These are phyloP conservation scores for Colletotrichum tropicicola DNA, from an alignment of 2,329 filamentous ascomycete genomes.

Conservation along the genomic window DNA sequence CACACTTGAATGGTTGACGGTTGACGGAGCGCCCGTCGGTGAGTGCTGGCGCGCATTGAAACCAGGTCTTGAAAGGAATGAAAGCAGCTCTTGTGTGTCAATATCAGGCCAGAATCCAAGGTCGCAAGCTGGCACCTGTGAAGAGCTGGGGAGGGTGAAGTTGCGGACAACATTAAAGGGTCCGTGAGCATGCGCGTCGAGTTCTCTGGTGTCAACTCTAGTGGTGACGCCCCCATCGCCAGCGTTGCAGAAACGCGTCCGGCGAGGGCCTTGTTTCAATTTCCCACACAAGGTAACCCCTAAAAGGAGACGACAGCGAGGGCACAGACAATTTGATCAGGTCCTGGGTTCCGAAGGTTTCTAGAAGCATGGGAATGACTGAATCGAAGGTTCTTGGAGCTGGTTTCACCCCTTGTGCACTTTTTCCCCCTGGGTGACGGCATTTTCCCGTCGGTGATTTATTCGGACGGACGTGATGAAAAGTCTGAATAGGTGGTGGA, in stretches of 20 bases:
- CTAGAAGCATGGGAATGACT: slow-evolving; percentile 28
- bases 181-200: slow-evolving; percentile 12
- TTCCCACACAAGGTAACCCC: slow-evolving; percentile 20
- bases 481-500: not conserved
- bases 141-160: slow-evolving; percentile 6
- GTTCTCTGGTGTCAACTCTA: slow-evolving; percentile 9
- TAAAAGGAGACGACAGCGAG: slow-evolving; percentile 28
- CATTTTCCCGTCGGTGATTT: slow-evolving; percentile 2
- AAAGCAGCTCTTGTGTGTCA: slow-evolving; percentile 14
- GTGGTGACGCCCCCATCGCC: slow-evolving; percentile 11
- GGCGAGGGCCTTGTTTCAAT: slow-evolving; percentile 29
- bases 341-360: slow-evolving; percentile 19
- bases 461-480: not conserved
- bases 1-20: not conserved
- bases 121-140: slow-evolving; percentile 13
- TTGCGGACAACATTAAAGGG: not conserved
- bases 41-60: slow-evolving; percentile 20
- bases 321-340: slow-evolving; percentile 20
- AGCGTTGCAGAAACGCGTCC: slow-evolving; percentile 24
- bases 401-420: slow-evolving; percentile 23
- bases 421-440: not conserved
- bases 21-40: slow-evolving; percentile 22
- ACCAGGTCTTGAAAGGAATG: slow-evolving; percentile 7
- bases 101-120: slow-evolving; percentile 20
- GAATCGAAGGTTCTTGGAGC: slow-evolving; percentile 24